phyloP scores from a whole-genome alignment of 495 filamentous ascomycete genomes.

The Aeminium ludgeri region DNA sequence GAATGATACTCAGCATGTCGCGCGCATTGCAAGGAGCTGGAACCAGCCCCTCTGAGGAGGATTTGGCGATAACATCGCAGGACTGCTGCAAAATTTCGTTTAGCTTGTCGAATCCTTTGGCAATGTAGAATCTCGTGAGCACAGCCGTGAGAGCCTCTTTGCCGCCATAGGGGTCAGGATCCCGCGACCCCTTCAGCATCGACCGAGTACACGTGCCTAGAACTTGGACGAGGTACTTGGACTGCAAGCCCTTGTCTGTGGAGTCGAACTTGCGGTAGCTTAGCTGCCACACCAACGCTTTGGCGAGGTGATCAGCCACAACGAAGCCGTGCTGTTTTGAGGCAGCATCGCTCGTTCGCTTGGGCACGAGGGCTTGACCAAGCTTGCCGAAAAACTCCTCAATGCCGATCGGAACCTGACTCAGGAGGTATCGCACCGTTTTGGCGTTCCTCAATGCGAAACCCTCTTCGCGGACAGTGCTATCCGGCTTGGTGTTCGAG shows the following conservation, averaged over 20 bases:
- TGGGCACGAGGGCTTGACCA: constrained; percentile 60
- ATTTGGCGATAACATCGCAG: constrained; percentile 9
- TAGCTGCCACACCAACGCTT: constrained; percentile 51
- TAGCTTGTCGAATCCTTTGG: constrained; percentile 54
- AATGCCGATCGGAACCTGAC: constrained; percentile 52
- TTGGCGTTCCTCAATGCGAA: constrained; percentile 58
- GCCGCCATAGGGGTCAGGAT: constrained; percentile 57
- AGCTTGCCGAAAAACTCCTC: constrained; percentile 64
- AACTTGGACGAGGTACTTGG: constrained; percentile 30
- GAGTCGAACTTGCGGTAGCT: constrained; percentile 22
- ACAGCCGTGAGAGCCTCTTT: constrained; percentile 63
- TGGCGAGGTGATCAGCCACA: constrained; percentile 64
- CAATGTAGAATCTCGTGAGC: constrained; percentile 68
- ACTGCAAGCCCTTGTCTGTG: constrained; percentile 27
- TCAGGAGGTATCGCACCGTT: constrained; percentile 57
- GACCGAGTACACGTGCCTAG: background rate
- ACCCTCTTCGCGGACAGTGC: background rate
- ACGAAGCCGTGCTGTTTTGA: constrained; percentile 47
- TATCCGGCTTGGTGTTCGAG: background rate
- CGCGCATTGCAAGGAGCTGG: constrained; percentile 3
- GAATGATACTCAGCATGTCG: constrained; percentile 65
- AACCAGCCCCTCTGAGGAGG: background rate
- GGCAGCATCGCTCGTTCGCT: constrained; percentile 45
- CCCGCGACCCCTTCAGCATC: constrained; percentile 43
- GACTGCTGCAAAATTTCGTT: constrained; percentile 35